phyloP scores from a whole-genome alignment of 352 stramenopile genomes.

The Phytophthora fragariae region DNA sequence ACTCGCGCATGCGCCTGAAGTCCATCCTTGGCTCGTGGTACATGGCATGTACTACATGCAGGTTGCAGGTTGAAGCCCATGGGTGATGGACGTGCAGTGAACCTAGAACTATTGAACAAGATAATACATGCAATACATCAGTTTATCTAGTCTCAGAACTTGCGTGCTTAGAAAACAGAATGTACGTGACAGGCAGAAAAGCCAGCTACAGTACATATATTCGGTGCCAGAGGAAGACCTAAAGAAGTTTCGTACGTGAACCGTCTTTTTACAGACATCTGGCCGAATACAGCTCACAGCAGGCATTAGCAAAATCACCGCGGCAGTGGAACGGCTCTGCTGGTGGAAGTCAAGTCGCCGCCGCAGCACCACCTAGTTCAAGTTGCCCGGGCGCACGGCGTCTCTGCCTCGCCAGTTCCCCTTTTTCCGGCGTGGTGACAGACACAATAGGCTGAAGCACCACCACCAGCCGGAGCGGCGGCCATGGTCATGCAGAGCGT shows the following conservation, averaged over 20 bases:
- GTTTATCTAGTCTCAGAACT: constrained; percentile 17
- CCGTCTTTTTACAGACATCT: constrained; percentile 25
- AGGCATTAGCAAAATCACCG: constrained; percentile 18
- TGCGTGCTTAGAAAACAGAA: not conserved
- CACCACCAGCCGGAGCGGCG: not conserved
- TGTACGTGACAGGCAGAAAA: not conserved
- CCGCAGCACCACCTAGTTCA: constrained; percentile 34
- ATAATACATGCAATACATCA: not conserved
- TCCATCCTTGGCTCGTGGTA: constrained; percentile 3
- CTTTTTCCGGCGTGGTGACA: constrained; percentile 21
- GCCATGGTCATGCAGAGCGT: constrained; percentile 49
- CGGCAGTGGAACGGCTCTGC: constrained; percentile 13
- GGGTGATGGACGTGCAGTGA: constrained; percentile 16
- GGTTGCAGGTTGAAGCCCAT: constrained; percentile 21
- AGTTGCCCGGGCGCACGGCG: constrained; percentile 23
- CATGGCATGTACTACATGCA: not conserved
- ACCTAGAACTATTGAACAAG: not conserved
- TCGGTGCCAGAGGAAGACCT: not conserved
- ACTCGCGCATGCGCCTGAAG: not conserved
- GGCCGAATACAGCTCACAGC: not conserved
- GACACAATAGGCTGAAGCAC: constrained; percentile 1
- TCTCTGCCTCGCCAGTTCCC: constrained; percentile 37
- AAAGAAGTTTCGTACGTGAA: constrained; percentile 28
- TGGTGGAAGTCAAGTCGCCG: constrained; percentile 7
- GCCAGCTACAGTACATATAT: not conserved